A percentile compares a stretch with the other conserved stretches of the same genome.
Conservation (phyloP, 164 flowering plant genomes). For the Tinospora cordifolia region DNA sequence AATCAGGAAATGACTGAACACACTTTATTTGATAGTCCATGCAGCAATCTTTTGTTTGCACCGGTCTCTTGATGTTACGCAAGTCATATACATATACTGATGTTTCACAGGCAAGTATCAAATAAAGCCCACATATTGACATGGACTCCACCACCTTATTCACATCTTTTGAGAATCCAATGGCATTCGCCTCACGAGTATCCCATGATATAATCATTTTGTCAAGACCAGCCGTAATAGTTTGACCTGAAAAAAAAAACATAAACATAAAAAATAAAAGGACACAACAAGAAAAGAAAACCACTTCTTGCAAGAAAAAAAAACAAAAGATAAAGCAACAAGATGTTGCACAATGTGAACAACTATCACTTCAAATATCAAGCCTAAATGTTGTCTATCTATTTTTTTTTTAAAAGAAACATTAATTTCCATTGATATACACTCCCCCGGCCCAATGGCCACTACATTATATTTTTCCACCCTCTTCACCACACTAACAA, state of each 20-base stretch:
- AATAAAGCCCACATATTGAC: constrained; percentile 41
- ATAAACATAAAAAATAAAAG: not conserved
- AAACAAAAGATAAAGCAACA: too few species aligned
- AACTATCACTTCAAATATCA: too few species aligned
- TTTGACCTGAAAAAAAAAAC: constrained; percentile 38
- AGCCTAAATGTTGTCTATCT: too few species aligned
- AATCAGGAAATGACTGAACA: constrained; percentile 44
- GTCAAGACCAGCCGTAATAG: constrained; percentile 64
- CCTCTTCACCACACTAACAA: too few species aligned
- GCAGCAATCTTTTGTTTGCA: constrained; percentile 32
- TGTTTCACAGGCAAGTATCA: constrained; percentile 53
- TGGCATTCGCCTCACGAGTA: constrained; percentile 26
- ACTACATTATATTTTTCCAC: too few species aligned
- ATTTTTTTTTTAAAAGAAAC: too few species aligned
- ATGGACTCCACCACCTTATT: constrained; percentile 55
- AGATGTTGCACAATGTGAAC: too few species aligned
- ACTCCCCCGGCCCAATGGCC: too few species aligned
- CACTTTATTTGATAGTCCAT: constrained; percentile 44
- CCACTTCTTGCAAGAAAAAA: too few species aligned
- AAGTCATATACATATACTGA: constrained; percentile 57
- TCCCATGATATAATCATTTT: constrained; percentile 65
- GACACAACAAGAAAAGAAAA: not conserved
- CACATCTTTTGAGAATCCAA: constrained; percentile 18
- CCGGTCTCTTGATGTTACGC: constrained; percentile 41
- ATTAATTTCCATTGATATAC: too few species aligned